Percentiles rank a stretch among this genome's conserved stretches.
Conservation (phyloP, 805 yeast genomes). For the Cyberlindnera mrakii region DNA sequence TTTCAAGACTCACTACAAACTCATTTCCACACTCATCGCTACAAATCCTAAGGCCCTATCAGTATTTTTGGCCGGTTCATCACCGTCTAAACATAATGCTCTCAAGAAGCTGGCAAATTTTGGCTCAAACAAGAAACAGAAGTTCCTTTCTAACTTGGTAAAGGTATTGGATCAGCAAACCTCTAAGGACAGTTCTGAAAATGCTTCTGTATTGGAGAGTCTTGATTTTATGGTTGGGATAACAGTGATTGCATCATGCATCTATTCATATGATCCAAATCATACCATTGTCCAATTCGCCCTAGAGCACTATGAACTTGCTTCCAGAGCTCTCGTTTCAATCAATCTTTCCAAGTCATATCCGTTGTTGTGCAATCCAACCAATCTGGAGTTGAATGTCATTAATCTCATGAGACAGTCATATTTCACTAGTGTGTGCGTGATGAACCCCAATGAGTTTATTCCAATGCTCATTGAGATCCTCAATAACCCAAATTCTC, state of each 20-base stretch:
- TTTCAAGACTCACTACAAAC: conserved; percentile 25
- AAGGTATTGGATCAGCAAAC: conserved; percentile 14
- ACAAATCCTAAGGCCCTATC: conserved; percentile 28
- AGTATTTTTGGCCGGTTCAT: conserved; percentile 17
- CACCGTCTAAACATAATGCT: conserved; percentile 9
- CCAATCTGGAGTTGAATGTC: conserved; percentile 16
- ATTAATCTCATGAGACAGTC: conserved; percentile 25
- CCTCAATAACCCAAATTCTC: conserved; percentile 26
- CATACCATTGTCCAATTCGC: conserved; percentile 27
- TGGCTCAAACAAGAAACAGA: conserved; percentile 19
- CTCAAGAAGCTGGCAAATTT: conserved; percentile 20
- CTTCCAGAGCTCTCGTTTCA: conserved; percentile 20
- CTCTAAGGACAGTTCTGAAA: conserved; percentile 18
- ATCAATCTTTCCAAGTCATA: conserved; percentile 13
- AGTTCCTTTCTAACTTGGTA: conserved; percentile 13
- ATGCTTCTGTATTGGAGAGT: conserved; percentile 19
- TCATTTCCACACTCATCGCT: conserved; percentile 29
- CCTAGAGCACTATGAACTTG: conserved; percentile 11
- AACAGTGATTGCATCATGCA: conserved; percentile 28
- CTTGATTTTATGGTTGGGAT: conserved; percentile 28
- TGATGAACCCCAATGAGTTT: conserved; percentile 14
- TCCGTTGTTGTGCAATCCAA: conserved; percentile 11
- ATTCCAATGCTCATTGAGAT: conserved; percentile 16
- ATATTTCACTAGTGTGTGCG: conserved; percentile 22
- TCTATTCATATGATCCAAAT: conserved; percentile 20